These are phyloP conservation scores for Leccinum incarnatum DNA, from an alignment of 768 basidiomycete species.

Conservation along the genomic window DNA sequence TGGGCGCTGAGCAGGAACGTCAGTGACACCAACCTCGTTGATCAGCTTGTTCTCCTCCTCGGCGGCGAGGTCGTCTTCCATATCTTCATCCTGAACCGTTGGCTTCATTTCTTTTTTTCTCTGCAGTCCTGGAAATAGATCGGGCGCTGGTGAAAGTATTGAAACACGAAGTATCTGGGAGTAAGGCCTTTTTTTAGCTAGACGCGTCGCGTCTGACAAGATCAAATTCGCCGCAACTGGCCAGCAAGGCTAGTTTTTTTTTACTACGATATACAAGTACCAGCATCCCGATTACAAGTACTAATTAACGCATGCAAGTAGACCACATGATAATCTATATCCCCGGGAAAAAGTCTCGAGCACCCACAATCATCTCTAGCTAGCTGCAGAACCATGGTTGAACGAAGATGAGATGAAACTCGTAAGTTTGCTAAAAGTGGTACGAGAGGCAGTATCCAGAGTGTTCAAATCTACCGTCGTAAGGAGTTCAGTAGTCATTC, in stretches of 20 bases:
- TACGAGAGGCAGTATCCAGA: not conserved
- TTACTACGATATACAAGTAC: not conserved
- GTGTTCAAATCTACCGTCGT: slow-evolving; percentile 14
- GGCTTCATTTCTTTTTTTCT: slow-evolving; percentile 47
- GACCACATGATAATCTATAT: not conserved
- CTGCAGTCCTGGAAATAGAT: not conserved
- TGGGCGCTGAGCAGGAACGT: not conserved
- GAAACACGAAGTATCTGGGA: not conserved
- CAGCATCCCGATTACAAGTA: not conserved
- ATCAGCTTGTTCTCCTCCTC: slow-evolving; percentile 88
- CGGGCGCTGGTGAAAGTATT: not conserved
- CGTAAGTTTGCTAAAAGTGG: not conserved
- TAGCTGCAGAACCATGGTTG: not conserved
- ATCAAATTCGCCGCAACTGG: not conserved
- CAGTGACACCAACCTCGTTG: slow-evolving; percentile 61
- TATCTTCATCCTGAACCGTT: slow-evolving; percentile 52
- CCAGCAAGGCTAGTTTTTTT: slow-evolving; percentile 17
- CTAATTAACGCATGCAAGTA: not conserved
- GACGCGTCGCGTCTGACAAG: slow-evolving; percentile 27
- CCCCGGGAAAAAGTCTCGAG: not conserved
- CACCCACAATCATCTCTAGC: not conserved
- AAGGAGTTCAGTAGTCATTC: not conserved
- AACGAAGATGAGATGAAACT: not conserved
- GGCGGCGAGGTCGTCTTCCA: slow-evolving; percentile 76
- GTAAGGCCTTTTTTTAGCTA: slow-evolving; percentile 5